Conservation (phyloP, 371 early-diverging fungal genomes). For the Mucor saturninus region DNA sequence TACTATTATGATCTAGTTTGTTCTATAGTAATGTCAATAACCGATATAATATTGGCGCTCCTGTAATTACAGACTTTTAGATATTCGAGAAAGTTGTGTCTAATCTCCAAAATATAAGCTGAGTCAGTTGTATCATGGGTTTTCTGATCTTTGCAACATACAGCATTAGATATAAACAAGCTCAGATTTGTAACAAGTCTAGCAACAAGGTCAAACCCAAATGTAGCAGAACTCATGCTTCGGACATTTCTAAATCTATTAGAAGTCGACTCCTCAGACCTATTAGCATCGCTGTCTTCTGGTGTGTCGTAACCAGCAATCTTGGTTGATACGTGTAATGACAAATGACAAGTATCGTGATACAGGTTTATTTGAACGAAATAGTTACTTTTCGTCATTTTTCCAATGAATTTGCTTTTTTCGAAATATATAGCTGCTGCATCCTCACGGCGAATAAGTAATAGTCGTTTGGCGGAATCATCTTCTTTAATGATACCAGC, state of each 20-base stretch:
- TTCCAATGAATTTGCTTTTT: not conserved
- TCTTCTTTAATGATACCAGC: not conserved
- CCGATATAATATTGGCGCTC: not conserved
- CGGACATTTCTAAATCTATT: constrained; percentile 10
- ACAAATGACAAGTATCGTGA: constrained; percentile 7
- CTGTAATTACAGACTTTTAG: not conserved
- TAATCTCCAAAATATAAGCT: not conserved
- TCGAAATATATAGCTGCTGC: constrained; percentile 15
- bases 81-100: not conserved
- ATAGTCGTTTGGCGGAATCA: constrained; percentile 1
- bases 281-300: too few species aligned
- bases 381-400: not conserved
- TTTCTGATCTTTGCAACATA: not conserved
- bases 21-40: not conserved
- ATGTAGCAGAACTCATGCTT: not conserved
- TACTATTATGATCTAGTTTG: not conserved
- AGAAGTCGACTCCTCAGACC: too few species aligned
- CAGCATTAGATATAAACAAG: not conserved
- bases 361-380: constrained; percentile 11
- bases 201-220: not conserved
- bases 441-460: constrained; percentile 12
- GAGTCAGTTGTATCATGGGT: not conserved
- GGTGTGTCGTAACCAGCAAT: not conserved
- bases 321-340: not conserved
- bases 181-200: constrained; percentile 4